Evolutionary conservation across 106 monocot species (phyloP).

Genomic region (Apostasia ramifera): DNA sequence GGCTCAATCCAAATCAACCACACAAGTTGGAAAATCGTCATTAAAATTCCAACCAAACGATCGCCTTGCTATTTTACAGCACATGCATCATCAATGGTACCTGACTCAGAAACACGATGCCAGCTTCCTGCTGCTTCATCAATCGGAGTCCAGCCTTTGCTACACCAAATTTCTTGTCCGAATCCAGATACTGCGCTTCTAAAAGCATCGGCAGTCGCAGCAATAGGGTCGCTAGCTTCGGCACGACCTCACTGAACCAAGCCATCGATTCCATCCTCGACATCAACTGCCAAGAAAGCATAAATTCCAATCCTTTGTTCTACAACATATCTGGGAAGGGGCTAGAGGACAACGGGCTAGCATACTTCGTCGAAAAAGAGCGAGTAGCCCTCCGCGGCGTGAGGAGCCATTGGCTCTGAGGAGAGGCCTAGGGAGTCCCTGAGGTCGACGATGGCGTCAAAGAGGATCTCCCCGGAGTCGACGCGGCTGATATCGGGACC

Average conservation of each 20-base stretch:
- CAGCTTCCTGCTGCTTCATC: constrained; percentile 52
- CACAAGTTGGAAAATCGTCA: not conserved
- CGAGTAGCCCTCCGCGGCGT: constrained; percentile 52
- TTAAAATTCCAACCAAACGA: no score
- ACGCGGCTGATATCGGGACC: constrained; percentile 78
- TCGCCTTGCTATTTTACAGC: no score
- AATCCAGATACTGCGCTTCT: constrained; percentile 59
- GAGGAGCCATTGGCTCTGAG: constrained; percentile 17
- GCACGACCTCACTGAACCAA: constrained; percentile 76
- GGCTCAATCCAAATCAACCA: not conserved
- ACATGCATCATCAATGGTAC: constrained; percentile 11
- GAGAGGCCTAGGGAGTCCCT: constrained; percentile 53
- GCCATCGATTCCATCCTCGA: constrained; percentile 49
- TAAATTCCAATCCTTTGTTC: not conserved
- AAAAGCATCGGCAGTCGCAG: constrained; percentile 60
- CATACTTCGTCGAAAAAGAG: constrained; percentile 83
- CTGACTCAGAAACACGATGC: constrained; percentile 80
- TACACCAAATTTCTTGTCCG: constrained; percentile 29
- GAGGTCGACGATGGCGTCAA: constrained; percentile 62
- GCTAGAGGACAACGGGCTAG: no score
- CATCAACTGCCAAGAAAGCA: constrained; percentile 44
- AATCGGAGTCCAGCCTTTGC: constrained; percentile 55
- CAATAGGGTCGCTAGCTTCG: constrained; percentile 53
- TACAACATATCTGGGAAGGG: not conserved
- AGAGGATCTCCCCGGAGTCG: constrained; percentile 62